Evolutionary conservation across 2,329 filamentous ascomycete species (phyloP).

Genomic region (Claviceps arundinis): DNA sequence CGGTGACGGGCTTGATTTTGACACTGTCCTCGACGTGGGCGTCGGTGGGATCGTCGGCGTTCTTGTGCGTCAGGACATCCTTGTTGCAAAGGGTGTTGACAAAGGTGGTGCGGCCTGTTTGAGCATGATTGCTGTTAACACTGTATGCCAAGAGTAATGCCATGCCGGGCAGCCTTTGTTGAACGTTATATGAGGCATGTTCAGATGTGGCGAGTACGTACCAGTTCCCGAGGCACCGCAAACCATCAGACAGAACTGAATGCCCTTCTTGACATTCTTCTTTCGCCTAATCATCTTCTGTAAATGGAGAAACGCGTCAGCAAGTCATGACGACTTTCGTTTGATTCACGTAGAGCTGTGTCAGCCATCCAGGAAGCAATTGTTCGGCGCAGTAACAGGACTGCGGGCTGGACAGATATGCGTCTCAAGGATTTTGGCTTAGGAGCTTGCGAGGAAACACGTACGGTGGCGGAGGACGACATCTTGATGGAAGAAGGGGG

Average conservation of each 20-base stretch:
- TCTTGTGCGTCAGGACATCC: slow-evolving; percentile 80
- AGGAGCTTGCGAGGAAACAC: slow-evolving; percentile 4
- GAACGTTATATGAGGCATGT: not conserved
- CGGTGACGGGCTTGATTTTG: slow-evolving; percentile 96
- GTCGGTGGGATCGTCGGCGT: slow-evolving; percentile 76
- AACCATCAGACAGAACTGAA: slow-evolving; percentile 99
- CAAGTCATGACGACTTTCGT: slow-evolving; percentile 3
- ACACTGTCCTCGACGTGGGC: slow-evolving; percentile 94
- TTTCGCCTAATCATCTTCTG: slow-evolving; percentile 96
- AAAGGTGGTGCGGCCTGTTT: slow-evolving; percentile 83
- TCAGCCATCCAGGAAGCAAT: slow-evolving; percentile 5
- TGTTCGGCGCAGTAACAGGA: not conserved
- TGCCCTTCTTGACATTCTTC: slow-evolving; percentile 99
- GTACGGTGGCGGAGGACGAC: slow-evolving; percentile 13
- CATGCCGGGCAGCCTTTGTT: not conserved
- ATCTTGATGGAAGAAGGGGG: slow-evolving; percentile 9
- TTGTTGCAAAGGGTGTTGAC: slow-evolving; percentile 98
- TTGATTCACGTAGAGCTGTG: not conserved
- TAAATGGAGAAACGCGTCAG: slow-evolving; percentile 15
- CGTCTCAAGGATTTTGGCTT: not conserved
- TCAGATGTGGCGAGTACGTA: slow-evolving; percentile 31
- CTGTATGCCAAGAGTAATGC: not conserved
- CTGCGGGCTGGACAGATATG: not conserved
- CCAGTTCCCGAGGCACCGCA: slow-evolving; percentile 97
- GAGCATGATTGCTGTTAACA: not conserved